Base-by-base conservation (phyloP, 164 flowering plant species). In the Euptelea pleiosperma region DNA sequence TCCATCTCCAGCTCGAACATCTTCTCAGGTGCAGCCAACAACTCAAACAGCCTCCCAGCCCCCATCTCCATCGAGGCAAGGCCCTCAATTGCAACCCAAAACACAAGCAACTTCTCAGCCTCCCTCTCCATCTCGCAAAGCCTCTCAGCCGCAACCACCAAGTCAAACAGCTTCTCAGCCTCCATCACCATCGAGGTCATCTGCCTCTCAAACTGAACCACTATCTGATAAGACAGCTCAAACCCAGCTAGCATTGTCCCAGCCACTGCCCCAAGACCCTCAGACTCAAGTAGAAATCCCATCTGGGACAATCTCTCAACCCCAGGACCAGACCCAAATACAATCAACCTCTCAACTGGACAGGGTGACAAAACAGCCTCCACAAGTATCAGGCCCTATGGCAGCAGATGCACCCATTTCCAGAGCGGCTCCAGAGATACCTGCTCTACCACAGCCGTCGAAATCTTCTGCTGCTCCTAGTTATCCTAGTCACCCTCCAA, bases 381-480 rank as follows among this genome's bases (percentile, higher is more conserved):
- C 25, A 15, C 22, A 34, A 52, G 43, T 25, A 36, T 9, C 45
- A 25, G 40, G 21, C 24, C 10, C 47, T 14, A 16, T 28, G 6
- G 31, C 48, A 10, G 14, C 24, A 30, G n/a, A 10, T 43, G 50
- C 58, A 12, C 47, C 42, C n/a, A n/a, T n/a, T n/a, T n/a, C n/a
- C n/a, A n/a, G n/a, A 14, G 36, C 15, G 7, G 12, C 63, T 40
- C 36, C 18, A 42, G 52, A 57, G 50, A 26, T 30, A 24, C 28
- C 57, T 41, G 45, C 52, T 21, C 57, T n/a, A n/a, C n/a, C 24
- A 22, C 55, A 34, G 31, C 42, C 41, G 21, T 53, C 56, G 46
- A 19, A 64, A 33, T 37, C 52, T 50, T 19, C 65, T 5, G 31
- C 12, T 43, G 29, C 31, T 42, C 18, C 42, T 12, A 14, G 12